phyloP scores from a whole-genome alignment of 1,284 basidiomycete species.

The Limonomyces culmigenus region DNA sequence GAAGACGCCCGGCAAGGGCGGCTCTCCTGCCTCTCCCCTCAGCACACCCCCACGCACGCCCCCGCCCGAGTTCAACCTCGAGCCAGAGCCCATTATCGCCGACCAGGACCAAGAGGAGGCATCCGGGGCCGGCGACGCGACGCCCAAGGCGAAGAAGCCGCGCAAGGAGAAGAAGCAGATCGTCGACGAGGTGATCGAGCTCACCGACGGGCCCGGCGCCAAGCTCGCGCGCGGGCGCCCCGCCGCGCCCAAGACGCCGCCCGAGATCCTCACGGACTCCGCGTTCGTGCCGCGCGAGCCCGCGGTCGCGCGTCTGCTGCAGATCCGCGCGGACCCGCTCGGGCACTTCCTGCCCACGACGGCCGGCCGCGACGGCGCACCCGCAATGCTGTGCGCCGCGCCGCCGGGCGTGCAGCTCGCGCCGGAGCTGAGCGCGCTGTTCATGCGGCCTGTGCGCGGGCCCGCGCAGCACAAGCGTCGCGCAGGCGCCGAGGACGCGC shows the following conservation, averaged over 20 bases:
- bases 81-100: slow-evolving; percentile 28
- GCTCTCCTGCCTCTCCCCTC: slow-evolving; percentile 57
- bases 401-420: slow-evolving; percentile 69
- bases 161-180: slow-evolving; percentile 63
- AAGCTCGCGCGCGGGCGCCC: slow-evolving; percentile 35
- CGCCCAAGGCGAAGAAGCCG: slow-evolving; percentile 30
- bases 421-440: slow-evolving; percentile 68
- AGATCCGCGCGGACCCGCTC: slow-evolving; percentile 74
- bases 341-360: slow-evolving; percentile 75
- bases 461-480: slow-evolving; percentile 33
- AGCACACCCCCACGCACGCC: slow-evolving; percentile 57
- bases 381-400: slow-evolving; percentile 61
- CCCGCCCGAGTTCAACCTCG: slow-evolving; percentile 31
- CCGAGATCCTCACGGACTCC: slow-evolving; percentile 61
- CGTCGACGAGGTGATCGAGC: slow-evolving; percentile 70
- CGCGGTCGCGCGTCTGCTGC: slow-evolving; percentile 64
- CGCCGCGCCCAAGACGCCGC: slow-evolving; percentile 46
- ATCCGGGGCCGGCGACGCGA: slow-evolving; percentile 17
- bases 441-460: slow-evolving; percentile 57
- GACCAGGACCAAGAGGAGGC: slow-evolving; percentile 14
- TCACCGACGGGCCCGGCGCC: slow-evolving; percentile 51
- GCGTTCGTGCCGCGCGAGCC: slow-evolving; percentile 73
- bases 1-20: slow-evolving; percentile 38
- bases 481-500: slow-evolving; percentile 17
- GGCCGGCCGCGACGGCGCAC: slow-evolving; percentile 37